Evolutionary conservation across 2,329 filamentous ascomycete genomes (phyloP).

Genomic region (Aureobasidium sp.): DNA sequence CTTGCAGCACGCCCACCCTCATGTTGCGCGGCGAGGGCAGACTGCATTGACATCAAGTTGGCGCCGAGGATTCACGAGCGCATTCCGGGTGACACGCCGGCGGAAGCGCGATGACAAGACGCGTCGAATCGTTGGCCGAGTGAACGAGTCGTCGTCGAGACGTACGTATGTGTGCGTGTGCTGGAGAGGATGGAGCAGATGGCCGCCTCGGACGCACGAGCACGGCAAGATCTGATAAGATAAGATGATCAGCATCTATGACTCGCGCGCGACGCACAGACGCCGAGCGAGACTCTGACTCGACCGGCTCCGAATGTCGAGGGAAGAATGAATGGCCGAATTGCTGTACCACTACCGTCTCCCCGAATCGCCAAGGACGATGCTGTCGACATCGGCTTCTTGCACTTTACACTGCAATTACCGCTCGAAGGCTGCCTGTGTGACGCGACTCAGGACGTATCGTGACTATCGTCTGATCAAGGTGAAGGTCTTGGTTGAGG

Average conservation of each 20-base stretch:
- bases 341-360: too few relatives aligned
- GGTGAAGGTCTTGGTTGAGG: constrained; percentile 1
- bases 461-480: neutral
- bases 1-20: constrained; percentile 21
- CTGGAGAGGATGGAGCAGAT: too few relatives aligned
- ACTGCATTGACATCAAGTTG: constrained; percentile 13
- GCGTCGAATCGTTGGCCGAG: neutral
- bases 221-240: constrained; percentile 13
- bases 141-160: neutral
- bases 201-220: too few relatives aligned
- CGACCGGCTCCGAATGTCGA: neutral
- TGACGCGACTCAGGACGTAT: neutral
- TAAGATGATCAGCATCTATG: too few relatives aligned
- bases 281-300: too few relatives aligned
- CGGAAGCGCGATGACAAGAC: neutral
- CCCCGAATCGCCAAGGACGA: neutral
- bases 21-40: constrained; percentile 15
- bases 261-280: too few relatives aligned
- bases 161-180: too few relatives aligned
- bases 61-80: neutral
- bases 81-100: neutral
- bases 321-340: too few relatives aligned
- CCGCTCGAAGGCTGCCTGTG: neutral
- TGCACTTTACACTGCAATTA: neutral
- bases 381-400: neutral